These are phyloP conservation scores for Micractinium sp. DNA, from an alignment of 139 green algal genomes.

Conservation along the genomic window DNA sequence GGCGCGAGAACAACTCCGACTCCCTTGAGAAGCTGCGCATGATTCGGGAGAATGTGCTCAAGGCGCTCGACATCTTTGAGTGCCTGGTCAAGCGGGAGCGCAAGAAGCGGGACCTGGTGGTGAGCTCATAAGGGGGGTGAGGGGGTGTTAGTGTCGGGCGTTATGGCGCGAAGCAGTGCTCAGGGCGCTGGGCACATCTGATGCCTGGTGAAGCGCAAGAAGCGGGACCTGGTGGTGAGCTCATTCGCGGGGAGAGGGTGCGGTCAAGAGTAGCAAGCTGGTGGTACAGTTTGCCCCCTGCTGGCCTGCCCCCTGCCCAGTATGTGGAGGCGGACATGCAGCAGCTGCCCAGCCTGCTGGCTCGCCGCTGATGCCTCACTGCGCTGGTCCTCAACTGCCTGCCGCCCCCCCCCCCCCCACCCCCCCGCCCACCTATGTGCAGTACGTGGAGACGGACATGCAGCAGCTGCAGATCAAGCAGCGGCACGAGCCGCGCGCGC, in stretches of 20 bases:
- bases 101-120: slow-evolving; percentile 76
- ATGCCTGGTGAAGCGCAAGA: slow-evolving; percentile 77
- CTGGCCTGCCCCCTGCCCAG: too few species aligned
- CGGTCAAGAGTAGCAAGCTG: too few species aligned
- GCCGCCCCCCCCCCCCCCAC: too few species aligned
- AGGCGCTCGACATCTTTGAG: slow-evolving; percentile 64
- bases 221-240: slow-evolving; percentile 73
- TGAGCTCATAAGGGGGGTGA: slow-evolving; percentile 45
- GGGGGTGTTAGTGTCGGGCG: background rate
- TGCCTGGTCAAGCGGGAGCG: slow-evolving; percentile 72
- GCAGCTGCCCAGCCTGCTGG: too few species aligned
- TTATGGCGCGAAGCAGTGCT: slow-evolving; percentile 36
- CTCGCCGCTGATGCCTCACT: too few species aligned
- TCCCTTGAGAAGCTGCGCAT: slow-evolving; percentile 83
- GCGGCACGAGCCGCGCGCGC: slow-evolving; percentile 52
- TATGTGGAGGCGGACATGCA: slow-evolving; percentile 67
- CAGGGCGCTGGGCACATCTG: slow-evolving; percentile 57
- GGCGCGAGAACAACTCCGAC: slow-evolving; percentile 82
- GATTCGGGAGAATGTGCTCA: slow-evolving; percentile 73
- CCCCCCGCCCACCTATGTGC: too few species aligned
- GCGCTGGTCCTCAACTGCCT: too few species aligned
- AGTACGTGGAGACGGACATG: slow-evolving; percentile 66
- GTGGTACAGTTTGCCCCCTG: too few species aligned
- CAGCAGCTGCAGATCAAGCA: slow-evolving; percentile 70
- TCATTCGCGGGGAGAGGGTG: background rate